These are phyloP conservation scores for Escovopsis sp. DNA, from an alignment of 2,329 filamentous ascomycete genomes.

Conservation along the genomic window DNA sequence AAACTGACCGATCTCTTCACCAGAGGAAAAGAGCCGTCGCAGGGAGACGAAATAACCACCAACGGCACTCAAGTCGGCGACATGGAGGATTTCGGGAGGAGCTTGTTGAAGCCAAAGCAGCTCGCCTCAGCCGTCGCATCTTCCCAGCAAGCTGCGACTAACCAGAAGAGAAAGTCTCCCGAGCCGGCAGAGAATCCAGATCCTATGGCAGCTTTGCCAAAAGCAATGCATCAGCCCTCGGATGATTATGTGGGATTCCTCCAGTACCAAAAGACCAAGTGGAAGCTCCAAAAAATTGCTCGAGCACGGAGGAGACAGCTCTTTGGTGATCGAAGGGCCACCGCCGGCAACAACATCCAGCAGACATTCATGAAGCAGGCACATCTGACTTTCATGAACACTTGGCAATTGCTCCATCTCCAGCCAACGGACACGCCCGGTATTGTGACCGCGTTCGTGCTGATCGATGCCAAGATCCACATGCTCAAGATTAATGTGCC, in stretches of 20 bases:
- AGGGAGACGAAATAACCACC: conserved; percentile 59
- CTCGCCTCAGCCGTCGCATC: conserved; percentile 39
- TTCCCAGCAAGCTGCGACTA: conserved; percentile 32
- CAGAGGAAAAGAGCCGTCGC: conserved; percentile 42
- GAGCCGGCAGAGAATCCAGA: conserved; percentile 54
- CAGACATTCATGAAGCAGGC: conserved; percentile 80
- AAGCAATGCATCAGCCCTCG: conserved; percentile 68
- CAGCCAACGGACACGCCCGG: conserved; percentile 71
- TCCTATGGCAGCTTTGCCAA: conserved; percentile 69
- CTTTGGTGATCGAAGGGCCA: conserved; percentile 67
- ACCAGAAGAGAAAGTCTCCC: conserved; percentile 59
- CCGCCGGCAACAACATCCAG: conserved; percentile 38
- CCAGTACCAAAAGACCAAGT: conserved; percentile 94
- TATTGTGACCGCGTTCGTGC: conserved; percentile 72
- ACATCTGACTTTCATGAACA: conserved; percentile 75
- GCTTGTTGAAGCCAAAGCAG: conserved; percentile 50
- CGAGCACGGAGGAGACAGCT: conserved; percentile 73
- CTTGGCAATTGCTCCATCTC: conserved; percentile 89
- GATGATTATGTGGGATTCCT: conserved; percentile 82
- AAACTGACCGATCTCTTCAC: conserved; percentile 91
- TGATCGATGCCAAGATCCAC: conserved; percentile 90
- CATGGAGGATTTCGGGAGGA: conserved; percentile 67
- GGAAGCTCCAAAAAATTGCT: conserved; percentile 93
- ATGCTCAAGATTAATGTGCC: conserved; percentile 77
- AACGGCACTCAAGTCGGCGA: conserved; percentile 44